Percentiles rank a stretch among this genome's conserved stretches.
phyloP scores from a whole-genome alignment of 192 early-diverging fungal species.

The Entrophospora sp. region DNA sequence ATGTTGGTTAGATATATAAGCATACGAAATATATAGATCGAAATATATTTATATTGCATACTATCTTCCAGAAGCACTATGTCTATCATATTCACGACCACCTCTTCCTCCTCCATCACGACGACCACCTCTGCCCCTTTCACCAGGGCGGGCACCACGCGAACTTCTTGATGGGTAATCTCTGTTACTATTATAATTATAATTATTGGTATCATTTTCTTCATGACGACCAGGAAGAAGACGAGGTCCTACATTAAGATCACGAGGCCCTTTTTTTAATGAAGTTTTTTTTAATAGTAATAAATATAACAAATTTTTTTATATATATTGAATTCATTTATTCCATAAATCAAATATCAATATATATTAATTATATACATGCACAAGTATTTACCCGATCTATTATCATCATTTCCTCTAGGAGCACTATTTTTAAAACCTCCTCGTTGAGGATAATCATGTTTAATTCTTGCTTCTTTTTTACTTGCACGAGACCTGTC shows the following conservation, averaged over 20 bases:
- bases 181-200: conserved; percentile 27
- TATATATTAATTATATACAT: neutral
- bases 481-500: conserved; percentile 22
- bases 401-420: conserved; percentile 6
- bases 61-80: conserved; percentile 66
- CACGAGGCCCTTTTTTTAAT: conserved; percentile 19
- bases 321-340: no score
- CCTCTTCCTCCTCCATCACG: conserved; percentile 46
- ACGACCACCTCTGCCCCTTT: conserved; percentile 39
- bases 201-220: conserved; percentile 27
- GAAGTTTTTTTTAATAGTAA: no score
- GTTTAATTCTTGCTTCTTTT: conserved; percentile 19
- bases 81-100: conserved; percentile 79
- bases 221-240: conserved; percentile 21
- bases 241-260: conserved; percentile 18
- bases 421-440: conserved; percentile 9
- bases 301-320: no score
- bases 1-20: neutral
- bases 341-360: neutral
- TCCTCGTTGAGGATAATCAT: conserved; percentile 23
- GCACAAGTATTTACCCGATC: conserved; percentile 11
- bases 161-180: conserved; percentile 34
- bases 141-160: conserved; percentile 40
- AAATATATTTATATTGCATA: conserved; percentile 17
- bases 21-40: neutral